These are phyloP conservation scores for Aurinia saxatilis DNA, from an alignment of 345 rosid species.

Conservation along the genomic window DNA sequence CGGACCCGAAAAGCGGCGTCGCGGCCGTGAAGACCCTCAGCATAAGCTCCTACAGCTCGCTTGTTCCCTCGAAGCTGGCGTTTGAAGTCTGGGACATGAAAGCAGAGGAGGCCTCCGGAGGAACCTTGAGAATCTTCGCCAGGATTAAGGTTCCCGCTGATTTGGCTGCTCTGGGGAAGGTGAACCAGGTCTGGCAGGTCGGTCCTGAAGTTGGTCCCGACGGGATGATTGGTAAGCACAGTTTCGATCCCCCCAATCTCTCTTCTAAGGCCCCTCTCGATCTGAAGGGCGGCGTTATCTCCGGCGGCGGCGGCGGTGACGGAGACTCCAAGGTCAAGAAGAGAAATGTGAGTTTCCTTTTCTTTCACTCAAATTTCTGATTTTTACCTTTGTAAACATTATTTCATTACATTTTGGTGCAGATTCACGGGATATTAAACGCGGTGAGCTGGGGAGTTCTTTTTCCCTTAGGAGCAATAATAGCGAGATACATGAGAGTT, in stretches of 20 bases:
- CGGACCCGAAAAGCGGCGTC: conserved; percentile 26
- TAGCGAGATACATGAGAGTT: conserved; percentile 64
- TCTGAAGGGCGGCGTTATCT: conserved; percentile 18
- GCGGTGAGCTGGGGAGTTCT: conserved; percentile 84
- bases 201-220: conserved; percentile 35
- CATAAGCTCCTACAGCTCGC: conserved; percentile 29
- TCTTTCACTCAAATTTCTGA: no score
- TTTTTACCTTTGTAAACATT: no score
- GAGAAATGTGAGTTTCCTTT: conserved; percentile 44
- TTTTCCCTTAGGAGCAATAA: conserved; percentile 61
- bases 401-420: no score
- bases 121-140: conserved; percentile 45
- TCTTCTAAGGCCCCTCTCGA: conserved; percentile 31
- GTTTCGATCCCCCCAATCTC: conserved; percentile 26
- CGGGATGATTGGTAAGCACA: conserved; percentile 30
- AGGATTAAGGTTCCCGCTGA: conserved; percentile 54
- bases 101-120: conserved; percentile 47
- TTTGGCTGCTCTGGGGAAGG: conserved; percentile 34
- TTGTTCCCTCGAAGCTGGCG: conserved; percentile 31
- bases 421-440: conserved; percentile 87
- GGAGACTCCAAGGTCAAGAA: conserved; percentile 35
- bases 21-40: conserved; percentile 40
- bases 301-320: conserved; percentile 25
- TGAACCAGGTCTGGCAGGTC: conserved; percentile 86
- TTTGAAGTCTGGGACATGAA: conserved; percentile 63